Base-by-base conservation (phyloP, 176 grass and related monocot species). In the Areca catechu region DNA sequence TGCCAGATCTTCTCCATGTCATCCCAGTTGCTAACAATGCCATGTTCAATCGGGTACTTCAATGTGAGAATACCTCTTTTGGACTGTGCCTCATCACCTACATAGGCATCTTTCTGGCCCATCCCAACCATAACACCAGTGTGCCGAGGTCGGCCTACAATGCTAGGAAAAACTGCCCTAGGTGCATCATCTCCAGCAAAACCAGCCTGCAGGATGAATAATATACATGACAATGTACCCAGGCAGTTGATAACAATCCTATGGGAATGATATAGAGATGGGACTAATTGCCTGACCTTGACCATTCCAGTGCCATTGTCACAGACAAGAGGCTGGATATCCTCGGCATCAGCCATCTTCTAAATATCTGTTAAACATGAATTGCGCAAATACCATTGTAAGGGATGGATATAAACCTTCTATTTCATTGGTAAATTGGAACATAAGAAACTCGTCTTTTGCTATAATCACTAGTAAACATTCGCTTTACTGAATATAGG, bases 1-100 rank as follows among this genome's bases (percentile, higher is more conserved):
- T 78, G 75, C 75, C 75, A 78, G 60, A 78, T 78, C 53, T 78
- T 78, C 60, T 78, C 75, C 75, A 79, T 79, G 15, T 79, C 77
- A 55, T 79, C 77, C 77, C 77, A 79, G 24, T 73, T 79, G 77
- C 63, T 73, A 22, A 79, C 77, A 51, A 79, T 68, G 22, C 77
- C 77, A 24, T 73, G 77, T 4, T 79, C 77, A 1, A 79, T 79
- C 0, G 69, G 77, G 56, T 73, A 68, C 50, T 79, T 79, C 29
- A 79, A 27, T 19, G 76, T 73, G 29, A 79, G 69, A 61, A 73
- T 79, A 67, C 77, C 77, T 23, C 77, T 61, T 62, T 79, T 79
- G 63, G 77, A 79, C 63, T 79, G 77, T 16, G 77, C 77, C 70
- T 73, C 77, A 3, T 79, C 77, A 17, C 76, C 76, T 25, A 78